phyloP scores from a whole-genome alignment of 352 stramenopile genomes.

The Blastocystis sp. region DNA sequence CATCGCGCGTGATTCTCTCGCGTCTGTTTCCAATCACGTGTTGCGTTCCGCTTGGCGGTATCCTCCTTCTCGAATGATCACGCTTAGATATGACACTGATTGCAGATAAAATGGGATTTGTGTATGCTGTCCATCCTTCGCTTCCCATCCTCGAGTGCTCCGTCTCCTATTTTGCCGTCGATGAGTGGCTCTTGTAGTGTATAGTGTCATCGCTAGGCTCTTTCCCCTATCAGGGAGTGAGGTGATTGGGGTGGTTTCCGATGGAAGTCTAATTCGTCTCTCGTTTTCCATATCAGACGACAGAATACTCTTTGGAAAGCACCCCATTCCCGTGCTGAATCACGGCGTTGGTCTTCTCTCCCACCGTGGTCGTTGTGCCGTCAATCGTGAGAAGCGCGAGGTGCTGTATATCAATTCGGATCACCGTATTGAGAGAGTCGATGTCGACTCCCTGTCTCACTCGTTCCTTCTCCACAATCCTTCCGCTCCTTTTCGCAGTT shows the following conservation, averaged over 20 bases:
- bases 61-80: not conserved
- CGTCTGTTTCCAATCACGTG: not conserved
- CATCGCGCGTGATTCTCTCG: not conserved
- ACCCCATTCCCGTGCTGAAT: slow-evolving; percentile 7
- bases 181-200: not conserved
- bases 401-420: slow-evolving; percentile 34
- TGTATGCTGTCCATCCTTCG: not conserved
- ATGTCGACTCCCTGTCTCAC: not conserved
- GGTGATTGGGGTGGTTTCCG: not conserved
- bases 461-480: not conserved
- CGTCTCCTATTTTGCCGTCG: not conserved
- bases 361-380: not conserved
- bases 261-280: not conserved
- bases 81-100: not conserved
- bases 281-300: not conserved
- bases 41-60: not conserved
- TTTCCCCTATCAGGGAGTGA: not conserved
- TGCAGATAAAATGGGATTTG: slow-evolving; percentile 54
- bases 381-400: not conserved
- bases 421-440: not conserved
- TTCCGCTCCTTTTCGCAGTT: not conserved
- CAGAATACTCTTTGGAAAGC: not conserved
- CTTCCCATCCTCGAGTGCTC: not conserved
- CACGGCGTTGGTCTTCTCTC: slow-evolving; percentile 6
- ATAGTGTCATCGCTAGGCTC: not conserved